Evolutionary conservation across 2,329 filamentous ascomycete genomes (phyloP).

Genomic region (Drechmeria coniospora): DNA sequence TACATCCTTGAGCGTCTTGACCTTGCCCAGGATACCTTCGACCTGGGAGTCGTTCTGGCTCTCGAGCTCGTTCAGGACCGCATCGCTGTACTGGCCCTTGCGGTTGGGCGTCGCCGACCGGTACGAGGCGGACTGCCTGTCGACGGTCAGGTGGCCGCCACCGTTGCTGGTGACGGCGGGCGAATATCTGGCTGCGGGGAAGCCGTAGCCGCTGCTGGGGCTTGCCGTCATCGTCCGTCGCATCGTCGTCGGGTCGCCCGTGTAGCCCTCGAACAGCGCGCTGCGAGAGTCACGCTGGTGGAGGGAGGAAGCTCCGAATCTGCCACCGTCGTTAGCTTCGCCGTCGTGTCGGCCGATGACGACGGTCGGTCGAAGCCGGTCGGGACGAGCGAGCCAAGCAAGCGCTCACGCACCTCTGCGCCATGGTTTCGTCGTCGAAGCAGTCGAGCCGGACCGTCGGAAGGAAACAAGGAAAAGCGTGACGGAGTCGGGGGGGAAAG

Average conservation of each 20-base stretch:
- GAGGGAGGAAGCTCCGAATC: slow-evolving; percentile 52
- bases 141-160: slow-evolving; percentile 13
- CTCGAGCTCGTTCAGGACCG: slow-evolving; percentile 83
- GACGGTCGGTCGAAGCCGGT: too few species aligned
- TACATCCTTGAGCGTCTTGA: slow-evolving; percentile 78
- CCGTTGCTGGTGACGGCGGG: too few species aligned
- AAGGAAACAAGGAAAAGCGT: too few species aligned
- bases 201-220: too few species aligned
- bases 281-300: slow-evolving; percentile 61
- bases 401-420: too few species aligned
- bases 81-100: slow-evolving; percentile 83
- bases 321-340: too few species aligned
- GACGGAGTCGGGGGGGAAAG: too few species aligned
- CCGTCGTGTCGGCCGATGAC: neutral
- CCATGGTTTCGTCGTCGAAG: too few species aligned
- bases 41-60: slow-evolving; percentile 88
- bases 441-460: too few species aligned
- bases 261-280: slow-evolving; percentile 63
- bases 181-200: too few species aligned
- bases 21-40: slow-evolving; percentile 80
- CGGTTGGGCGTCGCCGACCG: slow-evolving; percentile 53
- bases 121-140: slow-evolving; percentile 5
- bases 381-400: too few species aligned
- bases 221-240: slow-evolving; percentile 15
- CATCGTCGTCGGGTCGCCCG: slow-evolving; percentile 19